Evolutionary conservation across 2,329 filamentous ascomycete species (phyloP), one percentile per base, ranked within the genome.

Genomic region (Monascus ruber): DNA sequence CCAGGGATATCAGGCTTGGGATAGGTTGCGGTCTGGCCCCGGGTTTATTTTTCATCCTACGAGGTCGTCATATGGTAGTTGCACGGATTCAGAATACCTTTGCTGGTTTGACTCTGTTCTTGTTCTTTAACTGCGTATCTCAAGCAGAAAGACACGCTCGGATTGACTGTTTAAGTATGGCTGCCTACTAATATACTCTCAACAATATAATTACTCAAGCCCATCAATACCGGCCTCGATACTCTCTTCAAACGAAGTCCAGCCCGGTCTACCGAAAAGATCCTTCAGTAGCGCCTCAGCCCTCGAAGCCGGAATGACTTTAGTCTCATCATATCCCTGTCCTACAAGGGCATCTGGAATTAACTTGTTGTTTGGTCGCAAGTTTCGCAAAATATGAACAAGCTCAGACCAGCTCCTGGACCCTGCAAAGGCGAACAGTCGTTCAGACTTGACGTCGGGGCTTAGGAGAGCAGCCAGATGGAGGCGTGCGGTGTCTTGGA

Each of bases 361-460:
- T 33, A 65, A 60, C 26, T 45, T 47, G 35, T 58, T 60, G 2
- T 63, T 52, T 0, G 71, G 70, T 34, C 60, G 59, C 3, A 62
- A 26, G 33, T 61, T 57, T 26, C 60, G 51, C 32, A 68, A 49
- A 6, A 64, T 52, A 0, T 41, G 47, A 6, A 72, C 44, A 4
- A 57, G 44, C 1, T 64, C 48, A 17, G 72, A 70, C 54, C 64
- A 72, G 34, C 60, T 72, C 40, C 63, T 70, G 0, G 63, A 64
- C 1, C 62, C 56, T 0, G 69, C 72, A 38, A 71, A 74, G 1
- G 60, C 75, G 48, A 77, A 75, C 6, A 80, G 51, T 1, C 76
- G 66, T 47, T 78, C 67, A 0, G 63, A 62, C 2, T 55, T 43
- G 0, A 76, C 63, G 0, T 62, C 57, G 0, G 62, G 58, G 24